Base-by-base conservation (phyloP, 441 rosid genomes). In the Gossypium davidsonii region DNA sequence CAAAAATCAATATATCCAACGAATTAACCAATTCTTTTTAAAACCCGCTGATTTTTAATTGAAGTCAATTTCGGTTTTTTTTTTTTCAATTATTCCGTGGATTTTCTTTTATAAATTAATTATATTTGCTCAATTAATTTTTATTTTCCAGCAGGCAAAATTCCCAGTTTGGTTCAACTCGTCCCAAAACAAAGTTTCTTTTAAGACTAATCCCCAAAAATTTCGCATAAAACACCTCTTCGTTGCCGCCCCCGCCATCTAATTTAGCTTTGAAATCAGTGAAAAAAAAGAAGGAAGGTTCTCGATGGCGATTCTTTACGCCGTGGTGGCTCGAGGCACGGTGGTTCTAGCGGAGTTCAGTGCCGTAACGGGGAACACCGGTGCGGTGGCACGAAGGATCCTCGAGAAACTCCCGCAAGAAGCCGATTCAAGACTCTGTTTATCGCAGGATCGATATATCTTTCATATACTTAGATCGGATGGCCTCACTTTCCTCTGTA, bases 401-500 rank as follows among this genome's bases (percentile, higher is more conserved):
- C 84, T 95, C 34, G 98, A 94, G 90, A 95, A 91, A 79, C 88
- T 95, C 5, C 96, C 91, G 20, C 75, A 79, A 46, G 92, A 75
- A 75, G 83, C 84, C 59, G 92, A 92, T 44, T 81, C 92, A 26
- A 80, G 94, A 76, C 87, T 92, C 17, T 94, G 97, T 75, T 92
- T 92, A 84, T 92, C 98, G 0, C 98, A 94, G 82, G 98, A 94
- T 67, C 90, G 92, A 3, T 94, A 83, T 72, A 92, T 91, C 83
- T 92, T 94, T 81, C 99, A 94, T 72, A 89, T 94, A 59, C 93
- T 92, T 73, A 88, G 95, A 89, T 92, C 97, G 51, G 93, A 91
- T 74, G 96, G 96, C 67, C 88, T 94, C 74, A 81, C 81, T 75
- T 94, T 91, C 79, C 91, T 94, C 73, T 94, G 97, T 75, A 91